Evolutionary conservation across 2,329 filamentous ascomycete species (phyloP).

Genomic region (Diaporthe helianthi): DNA sequence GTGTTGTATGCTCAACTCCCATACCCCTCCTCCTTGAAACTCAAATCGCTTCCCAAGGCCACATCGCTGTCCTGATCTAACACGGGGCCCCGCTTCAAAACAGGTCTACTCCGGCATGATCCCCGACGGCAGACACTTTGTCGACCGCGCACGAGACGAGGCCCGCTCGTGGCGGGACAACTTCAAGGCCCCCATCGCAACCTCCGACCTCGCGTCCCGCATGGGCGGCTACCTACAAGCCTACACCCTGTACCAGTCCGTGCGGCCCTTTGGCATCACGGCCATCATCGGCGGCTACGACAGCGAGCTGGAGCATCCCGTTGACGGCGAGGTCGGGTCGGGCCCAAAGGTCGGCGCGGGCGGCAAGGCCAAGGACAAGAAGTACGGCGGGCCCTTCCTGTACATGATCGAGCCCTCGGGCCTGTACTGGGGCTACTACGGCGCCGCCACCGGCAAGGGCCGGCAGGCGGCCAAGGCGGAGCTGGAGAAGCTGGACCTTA

Average conservation of each 20-base stretch:
- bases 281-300: constrained; percentile 95
- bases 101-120: constrained; percentile 94
- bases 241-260: constrained; percentile 96
- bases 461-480: constrained; percentile 97
- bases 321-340: constrained; percentile 88
- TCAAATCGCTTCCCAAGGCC: not conserved
- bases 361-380: constrained; percentile 77
- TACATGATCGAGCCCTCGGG: constrained; percentile 99
- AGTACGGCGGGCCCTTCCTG: constrained; percentile 86
- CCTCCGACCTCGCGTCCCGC: constrained; percentile 84
- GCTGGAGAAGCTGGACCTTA: constrained; percentile 94
- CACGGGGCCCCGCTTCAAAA: not conserved
- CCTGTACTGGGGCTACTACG: constrained; percentile 98
- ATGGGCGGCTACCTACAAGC: constrained; percentile 97
- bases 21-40: not conserved
- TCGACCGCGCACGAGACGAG: constrained; percentile 93
- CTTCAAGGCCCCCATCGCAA: constrained; percentile 95
- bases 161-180: constrained; percentile 87
- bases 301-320: constrained; percentile 81
- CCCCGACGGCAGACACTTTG: constrained; percentile 94
- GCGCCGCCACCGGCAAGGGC: constrained; percentile 95
- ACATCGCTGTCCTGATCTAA: constrained; percentile 9
- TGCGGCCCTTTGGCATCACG: constrained; percentile 95
- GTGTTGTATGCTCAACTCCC: constrained; percentile 71
- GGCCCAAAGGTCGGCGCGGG: constrained; percentile 82